Evolutionary conservation across 306 rosid genomes (phyloP).

Genomic region (Trichosanthes cucumerina): DNA sequence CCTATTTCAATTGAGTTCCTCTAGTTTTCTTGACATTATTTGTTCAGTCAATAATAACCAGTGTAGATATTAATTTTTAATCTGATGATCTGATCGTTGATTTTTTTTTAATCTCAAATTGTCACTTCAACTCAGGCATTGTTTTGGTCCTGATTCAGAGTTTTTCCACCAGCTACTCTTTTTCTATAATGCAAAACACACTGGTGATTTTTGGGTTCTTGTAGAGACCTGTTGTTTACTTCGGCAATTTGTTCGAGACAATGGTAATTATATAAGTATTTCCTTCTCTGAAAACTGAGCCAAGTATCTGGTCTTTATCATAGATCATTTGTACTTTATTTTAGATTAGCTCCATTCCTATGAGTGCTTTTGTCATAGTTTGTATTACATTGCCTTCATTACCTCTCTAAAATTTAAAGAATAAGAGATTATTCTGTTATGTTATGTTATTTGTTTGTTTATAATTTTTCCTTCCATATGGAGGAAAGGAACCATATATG

Average conservation of each 20-base stretch:
- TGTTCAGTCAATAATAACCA: constrained; percentile 9
- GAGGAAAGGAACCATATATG: not conserved
- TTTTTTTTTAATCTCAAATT: constrained; percentile 5
- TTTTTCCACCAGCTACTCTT: constrained; percentile 76
- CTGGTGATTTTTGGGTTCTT: constrained; percentile 53
- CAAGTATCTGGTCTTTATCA: not conserved
- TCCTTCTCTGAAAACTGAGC: not conserved
- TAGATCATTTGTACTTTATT: not conserved
- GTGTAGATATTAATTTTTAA: not conserved
- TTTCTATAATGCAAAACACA: constrained; percentile 57
- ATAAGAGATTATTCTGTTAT: not conserved
- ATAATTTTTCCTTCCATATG: not conserved
- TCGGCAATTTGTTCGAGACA: constrained; percentile 43
- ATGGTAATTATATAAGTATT: constrained; percentile 38
- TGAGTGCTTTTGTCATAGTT: not conserved
- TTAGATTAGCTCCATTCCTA: not conserved
- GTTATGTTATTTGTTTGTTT: not conserved
- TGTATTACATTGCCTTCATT: not conserved
- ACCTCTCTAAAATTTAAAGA: not conserved
- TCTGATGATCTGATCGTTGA: constrained; percentile 12
- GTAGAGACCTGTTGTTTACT: constrained; percentile 73
- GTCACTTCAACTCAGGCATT: constrained; percentile 50
- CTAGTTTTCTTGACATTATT: not conserved
- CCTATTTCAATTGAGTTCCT: not conserved
- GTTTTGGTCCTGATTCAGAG: constrained; percentile 79